A percentile compares a stretch with the other conserved stretches of the same genome.
Evolutionary conservation across 768 basidiomycete genomes (phyloP).

Genomic region (Rhodotorula graminis): DNA sequence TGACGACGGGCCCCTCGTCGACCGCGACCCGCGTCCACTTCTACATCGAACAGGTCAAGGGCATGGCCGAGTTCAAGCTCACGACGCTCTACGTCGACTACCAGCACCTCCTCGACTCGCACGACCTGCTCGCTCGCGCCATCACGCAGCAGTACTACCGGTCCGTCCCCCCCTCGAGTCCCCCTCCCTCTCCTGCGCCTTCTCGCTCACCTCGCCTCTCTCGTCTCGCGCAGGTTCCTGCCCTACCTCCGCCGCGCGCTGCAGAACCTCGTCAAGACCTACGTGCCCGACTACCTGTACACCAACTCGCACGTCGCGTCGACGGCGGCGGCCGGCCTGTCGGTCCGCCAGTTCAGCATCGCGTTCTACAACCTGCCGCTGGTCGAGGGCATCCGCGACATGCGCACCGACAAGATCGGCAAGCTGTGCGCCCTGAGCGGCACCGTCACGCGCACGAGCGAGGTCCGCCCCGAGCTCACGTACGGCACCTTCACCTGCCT

Average conservation of each 20-base stretch:
- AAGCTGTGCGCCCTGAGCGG: conserved; percentile 91
- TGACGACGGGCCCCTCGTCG: conserved; percentile 2
- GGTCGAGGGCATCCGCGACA: conserved; percentile 83
- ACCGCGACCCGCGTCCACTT: conserved; percentile 15
- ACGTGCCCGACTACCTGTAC: conserved; percentile 90
- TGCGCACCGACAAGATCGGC: conserved; percentile 89
- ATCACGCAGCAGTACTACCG: conserved; percentile 94
- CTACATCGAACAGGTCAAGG: conserved; percentile 72
- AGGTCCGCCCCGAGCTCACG: conserved; percentile 90
- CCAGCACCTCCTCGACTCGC: conserved; percentile 76
- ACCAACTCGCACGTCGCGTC: conserved; percentile 71
- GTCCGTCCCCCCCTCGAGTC: conserved; percentile 33
- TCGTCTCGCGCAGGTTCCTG: conserved; percentile 56
- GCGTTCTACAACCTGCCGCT: conserved; percentile 93
- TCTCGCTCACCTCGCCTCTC: neutral
- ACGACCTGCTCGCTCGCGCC: conserved; percentile 88
- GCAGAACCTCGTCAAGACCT: conserved; percentile 79
- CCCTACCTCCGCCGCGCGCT: conserved; percentile 89
- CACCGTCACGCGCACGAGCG: conserved; percentile 93
- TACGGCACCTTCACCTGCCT: conserved; percentile 91
- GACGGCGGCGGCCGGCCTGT: conserved; percentile 72
- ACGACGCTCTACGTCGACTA: conserved; percentile 97
- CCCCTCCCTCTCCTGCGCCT: no score
- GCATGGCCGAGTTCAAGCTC: conserved; percentile 88
- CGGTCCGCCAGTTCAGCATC: conserved; percentile 87